Percentiles rank a stretch among this genome's conserved stretches.
phyloP scores from a whole-genome alignment of 2,329 filamentous ascomycete species.

The Microcera coccophila region DNA sequence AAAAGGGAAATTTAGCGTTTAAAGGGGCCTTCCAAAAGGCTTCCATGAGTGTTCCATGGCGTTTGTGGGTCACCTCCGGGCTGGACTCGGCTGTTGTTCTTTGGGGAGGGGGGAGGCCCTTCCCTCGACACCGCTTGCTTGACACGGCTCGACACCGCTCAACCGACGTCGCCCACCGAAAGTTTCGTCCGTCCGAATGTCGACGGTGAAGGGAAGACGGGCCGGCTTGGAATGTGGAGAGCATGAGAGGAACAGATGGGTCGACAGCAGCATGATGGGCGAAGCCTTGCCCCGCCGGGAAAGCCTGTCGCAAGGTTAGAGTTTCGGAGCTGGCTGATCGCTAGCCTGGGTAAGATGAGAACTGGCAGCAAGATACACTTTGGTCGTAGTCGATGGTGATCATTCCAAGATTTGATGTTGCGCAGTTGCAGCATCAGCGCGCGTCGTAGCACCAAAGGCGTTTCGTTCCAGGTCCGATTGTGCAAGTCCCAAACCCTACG shows the following conservation, averaged over 20 bases:
- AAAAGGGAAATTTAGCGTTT: conserved; percentile 15
- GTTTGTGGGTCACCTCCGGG: no score
- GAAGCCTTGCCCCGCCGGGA: not conserved
- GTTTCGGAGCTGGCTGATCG: not conserved
- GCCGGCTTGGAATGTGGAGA: conserved; percentile 19
- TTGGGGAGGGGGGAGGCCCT: not conserved
- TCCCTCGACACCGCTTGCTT: no score
- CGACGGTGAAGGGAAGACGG: conserved; percentile 7
- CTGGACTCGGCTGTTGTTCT: not conserved
- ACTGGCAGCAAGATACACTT: not conserved
- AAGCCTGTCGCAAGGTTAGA: not conserved
- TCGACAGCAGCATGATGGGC: not conserved
- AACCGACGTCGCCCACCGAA: conserved; percentile 1
- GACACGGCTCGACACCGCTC: not conserved
- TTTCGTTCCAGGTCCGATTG: no score
- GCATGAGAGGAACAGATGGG: conserved; percentile 5
- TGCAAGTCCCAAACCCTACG: not conserved
- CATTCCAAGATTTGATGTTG: not conserved
- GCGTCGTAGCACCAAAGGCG: no score
- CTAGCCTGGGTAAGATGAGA: no score
- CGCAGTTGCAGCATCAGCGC: not conserved
- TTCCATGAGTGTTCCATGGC: conserved; percentile 27
- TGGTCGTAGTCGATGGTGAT: not conserved
- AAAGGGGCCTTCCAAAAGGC: conserved; percentile 22
- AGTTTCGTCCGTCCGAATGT: conserved; percentile 18